A percentile compares a stretch with the other conserved stretches of the same genome.
Evolutionary conservation across 768 basidiomycete genomes (phyloP).

Genomic region (Lentinula raphanica): DNA sequence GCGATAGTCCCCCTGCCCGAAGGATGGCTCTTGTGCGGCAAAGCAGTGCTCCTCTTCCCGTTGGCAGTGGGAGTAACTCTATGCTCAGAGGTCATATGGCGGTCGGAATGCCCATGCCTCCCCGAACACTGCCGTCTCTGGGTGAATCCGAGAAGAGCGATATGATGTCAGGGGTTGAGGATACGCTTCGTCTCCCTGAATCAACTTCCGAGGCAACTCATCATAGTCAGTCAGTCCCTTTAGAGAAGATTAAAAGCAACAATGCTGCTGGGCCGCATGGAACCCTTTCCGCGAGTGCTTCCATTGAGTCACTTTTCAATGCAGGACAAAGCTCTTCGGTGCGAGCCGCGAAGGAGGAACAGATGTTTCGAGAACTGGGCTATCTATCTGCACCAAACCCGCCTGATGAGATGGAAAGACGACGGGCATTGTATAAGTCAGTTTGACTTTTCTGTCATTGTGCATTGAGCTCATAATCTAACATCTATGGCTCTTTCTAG

Average conservation of each 20-base stretch:
- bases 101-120: background rate
- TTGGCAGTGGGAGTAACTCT: constrained; percentile 3
- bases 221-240: background rate
- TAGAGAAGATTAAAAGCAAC: background rate
- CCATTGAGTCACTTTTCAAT: background rate
- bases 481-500: constrained; percentile 35
- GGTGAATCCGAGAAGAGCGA: constrained; percentile 3
- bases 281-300: background rate
- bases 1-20: constrained; percentile 23
- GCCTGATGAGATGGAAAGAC: constrained; percentile 75
- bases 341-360: constrained; percentile 61
- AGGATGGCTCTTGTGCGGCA: constrained; percentile 41
- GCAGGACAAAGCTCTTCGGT: constrained; percentile 18
- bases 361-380: constrained; percentile 56
- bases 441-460: constrained; percentile 13
- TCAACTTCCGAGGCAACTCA: background rate
- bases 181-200: background rate
- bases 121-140: background rate
- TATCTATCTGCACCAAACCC: constrained; percentile 81
- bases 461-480: background rate
- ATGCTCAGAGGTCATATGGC: constrained; percentile 1
- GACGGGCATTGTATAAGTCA: constrained; percentile 82
- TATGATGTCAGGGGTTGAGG: background rate
- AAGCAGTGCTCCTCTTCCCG: constrained; percentile 42
- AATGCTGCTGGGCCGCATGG: background rate